These are phyloP conservation scores for Diaporthe batatas DNA, from an alignment of 2,329 filamentous ascomycete species.

Conservation along the genomic window DNA sequence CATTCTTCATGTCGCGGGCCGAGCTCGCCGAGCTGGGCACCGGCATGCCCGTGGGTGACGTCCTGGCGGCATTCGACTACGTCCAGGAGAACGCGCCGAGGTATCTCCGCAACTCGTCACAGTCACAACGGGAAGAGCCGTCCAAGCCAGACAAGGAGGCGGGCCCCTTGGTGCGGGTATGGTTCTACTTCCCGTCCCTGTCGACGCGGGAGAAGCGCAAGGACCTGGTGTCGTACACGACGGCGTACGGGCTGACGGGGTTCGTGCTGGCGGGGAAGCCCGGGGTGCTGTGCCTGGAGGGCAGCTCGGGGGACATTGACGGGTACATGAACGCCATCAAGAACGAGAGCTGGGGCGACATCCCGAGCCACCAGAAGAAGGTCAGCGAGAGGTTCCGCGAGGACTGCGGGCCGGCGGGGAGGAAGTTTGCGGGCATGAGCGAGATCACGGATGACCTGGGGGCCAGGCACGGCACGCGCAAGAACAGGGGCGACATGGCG, in stretches of 20 bases:
- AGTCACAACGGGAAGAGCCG: background rate
- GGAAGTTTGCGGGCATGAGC: conserved; percentile 67
- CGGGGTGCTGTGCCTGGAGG: conserved; percentile 66
- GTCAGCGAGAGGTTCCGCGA: conserved; percentile 69
- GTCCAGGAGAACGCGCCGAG: conserved; percentile 26
- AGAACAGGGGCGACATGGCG: conserved; percentile 66
- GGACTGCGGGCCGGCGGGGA: conserved; percentile 46
- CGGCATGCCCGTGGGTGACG: conserved; percentile 35
- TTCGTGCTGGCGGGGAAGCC: conserved; percentile 73
- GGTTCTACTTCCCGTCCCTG: conserved; percentile 75
- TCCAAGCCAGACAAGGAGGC: background rate
- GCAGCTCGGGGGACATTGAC: conserved; percentile 61
- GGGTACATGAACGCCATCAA: conserved; percentile 74
- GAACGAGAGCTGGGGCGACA: conserved; percentile 73
- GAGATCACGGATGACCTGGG: conserved; percentile 67
- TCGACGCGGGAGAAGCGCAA: conserved; percentile 70
- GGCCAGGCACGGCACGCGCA: conserved; percentile 61
- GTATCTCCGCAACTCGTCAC: background rate
- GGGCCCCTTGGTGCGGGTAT: conserved; percentile 62
- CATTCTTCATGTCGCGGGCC: conserved; percentile 40
- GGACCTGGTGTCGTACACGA: conserved; percentile 67
- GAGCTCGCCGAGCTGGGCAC: conserved; percentile 34
- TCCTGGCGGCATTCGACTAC: conserved; percentile 39
- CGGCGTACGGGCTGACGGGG: conserved; percentile 66
- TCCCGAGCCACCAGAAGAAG: conserved; percentile 72